Base-by-base conservation (phyloP, 2,329 filamentous ascomycete species). In the Penicillium expansum region DNA sequence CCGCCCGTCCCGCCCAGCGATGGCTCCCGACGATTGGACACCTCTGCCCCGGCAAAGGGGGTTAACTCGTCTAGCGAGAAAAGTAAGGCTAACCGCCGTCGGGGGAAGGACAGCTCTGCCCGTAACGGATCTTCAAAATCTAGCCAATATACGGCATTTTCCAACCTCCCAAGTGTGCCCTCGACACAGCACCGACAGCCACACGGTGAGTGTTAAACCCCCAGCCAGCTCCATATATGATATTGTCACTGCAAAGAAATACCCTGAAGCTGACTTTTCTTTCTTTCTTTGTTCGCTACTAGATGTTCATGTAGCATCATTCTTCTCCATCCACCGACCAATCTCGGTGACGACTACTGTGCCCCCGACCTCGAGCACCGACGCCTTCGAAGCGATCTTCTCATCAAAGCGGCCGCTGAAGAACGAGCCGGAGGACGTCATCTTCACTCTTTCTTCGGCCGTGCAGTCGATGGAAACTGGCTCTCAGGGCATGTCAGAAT, bases 301-400 rank as follows among this genome's bases (percentile, higher is more conserved):
- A 97, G 94, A 95, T 70, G 83, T 97, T 59, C 88, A 89, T 62
- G 81, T 96, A 44, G 94, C 93, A 8, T 89, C 89, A 58, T 97
- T 99, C 82, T 97, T 97, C 80, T 95, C 92, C 61, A 88, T 96
- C 64, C 91, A 99, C 77, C 87, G 94, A 60, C 94, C 94, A 44
- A 93, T 99, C 69, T 96, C 91, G 54, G 86, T 97, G 63, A 92
- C 88, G 48, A 87, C 88, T 67, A 87, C 88, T 64, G 87, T 96
- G 70, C 94, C 89, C 55, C 86, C 84, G 66, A 80, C 83, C 20
- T 83, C 92, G 44, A 86, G 84, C 51, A 81, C 88, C 60, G 88
- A 90, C 70, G 83, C 87, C 48, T 97, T 97, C 74, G 87, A 90
- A 60, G 83, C 88, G 69, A 92, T 99, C 69, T 97, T 97, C 74